These are phyloP conservation scores for Trichosporon asahii DNA, from an alignment of 1,284 basidiomycete genomes.

Conservation along the genomic window DNA sequence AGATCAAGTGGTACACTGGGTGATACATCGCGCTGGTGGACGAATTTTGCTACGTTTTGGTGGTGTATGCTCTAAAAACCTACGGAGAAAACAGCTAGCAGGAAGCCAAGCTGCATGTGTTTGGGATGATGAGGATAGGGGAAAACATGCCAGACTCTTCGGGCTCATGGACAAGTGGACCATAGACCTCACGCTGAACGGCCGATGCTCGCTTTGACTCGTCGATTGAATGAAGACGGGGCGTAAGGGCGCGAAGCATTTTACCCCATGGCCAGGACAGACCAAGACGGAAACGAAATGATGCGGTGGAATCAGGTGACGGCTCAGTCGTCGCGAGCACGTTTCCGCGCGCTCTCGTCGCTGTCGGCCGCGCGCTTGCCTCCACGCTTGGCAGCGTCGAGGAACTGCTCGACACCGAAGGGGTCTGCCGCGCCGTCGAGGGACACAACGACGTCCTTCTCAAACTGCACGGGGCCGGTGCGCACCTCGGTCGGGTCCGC, in stretches of 20 bases:
- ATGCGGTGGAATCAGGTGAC: neutral
- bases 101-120: neutral
- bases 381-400: slow-evolving; percentile 93
- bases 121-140: neutral
- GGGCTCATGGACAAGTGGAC: no score
- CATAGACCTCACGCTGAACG: neutral
- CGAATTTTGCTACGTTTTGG: neutral
- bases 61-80: neutral
- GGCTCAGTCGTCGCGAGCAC: slow-evolving; percentile 22
- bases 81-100: neutral
- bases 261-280: no score
- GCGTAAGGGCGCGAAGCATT: no score
- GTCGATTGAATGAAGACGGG: neutral
- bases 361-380: slow-evolving; percentile 68
- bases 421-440: slow-evolving; percentile 64
- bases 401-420: slow-evolving; percentile 96
- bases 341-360: slow-evolving; percentile 19
- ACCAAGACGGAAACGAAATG: neutral
- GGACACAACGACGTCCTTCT: slow-evolving; percentile 73
- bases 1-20: neutral
- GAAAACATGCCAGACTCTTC: no score
- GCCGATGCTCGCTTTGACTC: neutral
- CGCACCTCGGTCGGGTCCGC: slow-evolving; percentile 64
- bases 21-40: slow-evolving; percentile 3
- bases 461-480: slow-evolving; percentile 97